A percentile compares a stretch with the other conserved stretches of the same genome.
phyloP scores from a whole-genome alignment of 495 filamentous ascomycete genomes.

The Penicillium parvum region DNA sequence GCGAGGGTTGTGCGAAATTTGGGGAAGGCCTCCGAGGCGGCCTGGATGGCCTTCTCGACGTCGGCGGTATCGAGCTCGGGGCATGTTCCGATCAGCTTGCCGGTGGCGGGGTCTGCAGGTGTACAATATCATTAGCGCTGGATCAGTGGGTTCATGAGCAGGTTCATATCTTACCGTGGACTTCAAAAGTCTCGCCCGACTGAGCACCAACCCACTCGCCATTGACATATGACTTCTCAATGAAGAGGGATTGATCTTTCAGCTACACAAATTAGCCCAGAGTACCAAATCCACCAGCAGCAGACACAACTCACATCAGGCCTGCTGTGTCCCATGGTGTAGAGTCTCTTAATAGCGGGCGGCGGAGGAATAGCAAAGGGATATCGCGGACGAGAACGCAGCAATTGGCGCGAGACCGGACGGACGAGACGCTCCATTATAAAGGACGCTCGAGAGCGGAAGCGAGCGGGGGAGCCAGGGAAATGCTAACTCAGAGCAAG shows the following conservation, averaged over 20 bases:
- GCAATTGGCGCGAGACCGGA: constrained; percentile 37
- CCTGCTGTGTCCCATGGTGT: constrained; percentile 40
- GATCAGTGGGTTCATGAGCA: background rate
- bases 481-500: background rate
- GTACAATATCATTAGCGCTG: constrained; percentile 5
- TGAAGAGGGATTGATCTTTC: constrained; percentile 78
- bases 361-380: constrained; percentile 36
- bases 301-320: constrained; percentile 38
- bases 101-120: constrained; percentile 69
- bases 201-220: constrained; percentile 75
- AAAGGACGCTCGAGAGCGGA: background rate
- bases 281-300: too few species aligned
- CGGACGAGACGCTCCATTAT: constrained; percentile 41
- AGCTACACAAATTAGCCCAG: constrained; percentile 47
- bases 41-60: constrained; percentile 71
- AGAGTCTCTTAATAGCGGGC: constrained; percentile 33
- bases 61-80: constrained; percentile 77
- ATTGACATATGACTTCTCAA: constrained; percentile 78
- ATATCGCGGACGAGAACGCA: constrained; percentile 36
- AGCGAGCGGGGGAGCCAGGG: background rate
- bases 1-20: constrained; percentile 69
- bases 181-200: constrained; percentile 77
- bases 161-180: constrained; percentile 50
- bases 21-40: constrained; percentile 70
- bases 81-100: constrained; percentile 71